Conservation (phyloP, 1,284 basidiomycete genomes). For the Neotropicomus parvogracilis region DNA sequence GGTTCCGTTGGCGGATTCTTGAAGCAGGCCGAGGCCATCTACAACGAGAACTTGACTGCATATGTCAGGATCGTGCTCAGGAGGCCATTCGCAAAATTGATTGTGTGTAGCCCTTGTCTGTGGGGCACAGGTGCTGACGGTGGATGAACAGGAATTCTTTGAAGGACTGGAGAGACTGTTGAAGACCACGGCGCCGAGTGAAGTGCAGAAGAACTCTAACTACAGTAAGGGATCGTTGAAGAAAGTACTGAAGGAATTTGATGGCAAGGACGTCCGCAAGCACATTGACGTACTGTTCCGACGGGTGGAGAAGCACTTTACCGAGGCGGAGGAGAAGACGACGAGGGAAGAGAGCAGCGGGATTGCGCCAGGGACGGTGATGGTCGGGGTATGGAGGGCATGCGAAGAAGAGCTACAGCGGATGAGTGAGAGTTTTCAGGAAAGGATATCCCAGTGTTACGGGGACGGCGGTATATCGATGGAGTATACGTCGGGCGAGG, state of each 20-base stretch:
- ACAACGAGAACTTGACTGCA: slow-evolving; percentile 80
- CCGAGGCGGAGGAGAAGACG: slow-evolving; percentile 67
- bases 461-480: slow-evolving; percentile 63
- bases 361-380: slow-evolving; percentile 61
- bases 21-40: slow-evolving; percentile 76
- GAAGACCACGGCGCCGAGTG: slow-evolving; percentile 75
- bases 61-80: slow-evolving; percentile 89
- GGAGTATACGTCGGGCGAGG: slow-evolving; percentile 74
- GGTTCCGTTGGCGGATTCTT: slow-evolving; percentile 68
- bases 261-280: slow-evolving; percentile 85
- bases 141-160: slow-evolving; percentile 76
- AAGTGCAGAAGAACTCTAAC: slow-evolving; percentile 73
- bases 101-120: slow-evolving; percentile 52
- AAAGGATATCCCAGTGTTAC: slow-evolving; percentile 75
- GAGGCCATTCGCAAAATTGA: slow-evolving; percentile 82
- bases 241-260: slow-evolving; percentile 84
- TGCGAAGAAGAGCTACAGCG: slow-evolving; percentile 78
- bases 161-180: slow-evolving; percentile 87
- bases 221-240: slow-evolving; percentile 80
- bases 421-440: slow-evolving; percentile 67
- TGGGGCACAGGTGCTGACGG: slow-evolving; percentile 9
- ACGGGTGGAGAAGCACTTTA: slow-evolving; percentile 95
- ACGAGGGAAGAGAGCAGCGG: slow-evolving; percentile 56
- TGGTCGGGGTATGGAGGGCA: slow-evolving; percentile 84
- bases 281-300: slow-evolving; percentile 83